Conservation (phyloP, 139 green algal genomes). For the Micractinium sp. region DNA sequence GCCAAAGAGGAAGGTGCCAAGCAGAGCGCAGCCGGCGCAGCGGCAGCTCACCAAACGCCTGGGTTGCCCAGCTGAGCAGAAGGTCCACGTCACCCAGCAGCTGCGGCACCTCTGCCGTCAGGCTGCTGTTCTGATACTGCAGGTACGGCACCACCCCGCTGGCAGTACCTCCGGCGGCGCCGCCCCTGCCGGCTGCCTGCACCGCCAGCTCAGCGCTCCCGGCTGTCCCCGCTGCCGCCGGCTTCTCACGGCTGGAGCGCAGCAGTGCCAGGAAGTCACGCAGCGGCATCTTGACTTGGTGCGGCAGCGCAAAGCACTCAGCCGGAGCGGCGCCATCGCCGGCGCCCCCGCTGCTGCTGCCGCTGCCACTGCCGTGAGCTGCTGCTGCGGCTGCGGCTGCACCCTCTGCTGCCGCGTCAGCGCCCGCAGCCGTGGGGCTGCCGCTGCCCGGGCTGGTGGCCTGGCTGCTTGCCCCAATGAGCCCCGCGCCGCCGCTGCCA, state of each 20-base stretch:
- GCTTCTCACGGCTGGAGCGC: background rate
- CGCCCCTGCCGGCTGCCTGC: background rate
- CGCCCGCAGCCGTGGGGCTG: background rate
- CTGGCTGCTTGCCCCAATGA: background rate
- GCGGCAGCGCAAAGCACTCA: slow-evolving; percentile 42
- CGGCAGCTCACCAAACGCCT: slow-evolving; percentile 51
- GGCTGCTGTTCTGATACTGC: slow-evolving; percentile 82
- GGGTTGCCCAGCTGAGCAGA: slow-evolving; percentile 56
- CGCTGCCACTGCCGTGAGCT: background rate
- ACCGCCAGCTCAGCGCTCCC: background rate
- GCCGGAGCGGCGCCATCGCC: background rate
- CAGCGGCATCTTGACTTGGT: slow-evolving; percentile 30
- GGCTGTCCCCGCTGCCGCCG: background rate
- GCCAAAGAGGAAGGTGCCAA: too few relatives aligned
- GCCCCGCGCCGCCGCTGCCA: background rate
- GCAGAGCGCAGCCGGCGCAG: too few relatives aligned
- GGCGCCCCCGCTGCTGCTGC: background rate
- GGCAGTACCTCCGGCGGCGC: background rate
- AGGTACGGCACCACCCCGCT: slow-evolving; percentile 20
- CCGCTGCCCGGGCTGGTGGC: background rate
- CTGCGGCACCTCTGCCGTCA: slow-evolving; percentile 60
- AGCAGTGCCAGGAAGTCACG: slow-evolving; percentile 27
- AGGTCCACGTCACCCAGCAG: slow-evolving; percentile 62
- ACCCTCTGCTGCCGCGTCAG: background rate
- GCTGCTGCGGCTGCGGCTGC: background rate